These are phyloP conservation scores for Dothideomycetes sp. DNA, from an alignment of 2,329 filamentous ascomycete species.

Conservation along the genomic window DNA sequence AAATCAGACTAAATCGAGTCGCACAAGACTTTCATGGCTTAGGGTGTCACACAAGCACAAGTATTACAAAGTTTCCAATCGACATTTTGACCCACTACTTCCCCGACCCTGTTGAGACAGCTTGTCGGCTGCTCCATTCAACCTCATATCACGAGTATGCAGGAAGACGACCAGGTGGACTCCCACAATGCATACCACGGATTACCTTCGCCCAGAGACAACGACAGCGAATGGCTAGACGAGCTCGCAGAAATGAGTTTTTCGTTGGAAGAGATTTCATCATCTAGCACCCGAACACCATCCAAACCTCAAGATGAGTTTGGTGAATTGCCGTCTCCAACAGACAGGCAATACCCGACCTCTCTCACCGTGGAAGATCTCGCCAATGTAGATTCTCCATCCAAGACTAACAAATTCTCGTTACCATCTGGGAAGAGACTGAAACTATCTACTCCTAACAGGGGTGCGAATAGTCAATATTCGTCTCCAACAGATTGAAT, in stretches of 20 bases:
- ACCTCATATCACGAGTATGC: no score
- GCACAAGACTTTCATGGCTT: no score
- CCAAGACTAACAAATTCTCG: not conserved
- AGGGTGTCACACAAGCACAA: not conserved
- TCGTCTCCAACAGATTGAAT: not conserved
- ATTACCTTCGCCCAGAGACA: not conserved
- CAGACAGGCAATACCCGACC: not conserved
- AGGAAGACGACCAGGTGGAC: no score
- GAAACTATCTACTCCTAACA: no score
- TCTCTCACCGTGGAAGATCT: no score
- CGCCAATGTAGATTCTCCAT: no score
- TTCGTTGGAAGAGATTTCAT: constrained; percentile 5
- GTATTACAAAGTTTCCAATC: not conserved
- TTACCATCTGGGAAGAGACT: no score
- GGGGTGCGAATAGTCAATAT: not conserved
- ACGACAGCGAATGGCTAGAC: constrained; percentile 5
- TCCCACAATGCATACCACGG: no score
- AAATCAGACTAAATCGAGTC: no score
- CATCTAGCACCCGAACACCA: not conserved
- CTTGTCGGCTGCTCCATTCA: not conserved
- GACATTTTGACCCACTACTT: not conserved
- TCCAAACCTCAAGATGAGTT: not conserved
- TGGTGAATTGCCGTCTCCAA: not conserved
- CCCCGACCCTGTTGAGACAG: not conserved
- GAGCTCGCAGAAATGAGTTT: constrained; percentile 5